Conservation (phyloP, 1,284 basidiomycete genomes). For the Cryptococcus deneoformans region DNA sequence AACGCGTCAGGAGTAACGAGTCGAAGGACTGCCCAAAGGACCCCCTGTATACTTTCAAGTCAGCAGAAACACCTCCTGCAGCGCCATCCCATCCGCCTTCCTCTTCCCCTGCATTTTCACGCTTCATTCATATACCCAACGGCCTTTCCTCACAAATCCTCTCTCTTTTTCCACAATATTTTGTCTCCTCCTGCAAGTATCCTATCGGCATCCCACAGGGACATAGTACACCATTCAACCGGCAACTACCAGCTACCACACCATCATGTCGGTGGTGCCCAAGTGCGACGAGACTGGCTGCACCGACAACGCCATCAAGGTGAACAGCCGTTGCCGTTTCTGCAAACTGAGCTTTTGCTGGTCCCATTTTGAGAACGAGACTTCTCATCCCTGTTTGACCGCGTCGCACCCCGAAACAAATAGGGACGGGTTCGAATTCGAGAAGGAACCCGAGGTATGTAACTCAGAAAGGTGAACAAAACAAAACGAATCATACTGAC, state of each 20-base stretch:
- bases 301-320: neutral
- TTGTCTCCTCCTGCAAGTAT: neutral
- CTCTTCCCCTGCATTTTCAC: neutral
- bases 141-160: neutral
- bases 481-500: no score
- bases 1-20: no score
- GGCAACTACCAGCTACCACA: neutral
- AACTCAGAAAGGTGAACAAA: no score
- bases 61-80: no score
- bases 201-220: neutral
- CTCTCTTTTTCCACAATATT: neutral
- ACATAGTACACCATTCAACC: neutral
- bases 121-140: neutral
- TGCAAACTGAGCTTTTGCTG: slow-evolving; percentile 5
- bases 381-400: neutral
- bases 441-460: slow-evolving; percentile 2
- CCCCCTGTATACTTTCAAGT: no score
- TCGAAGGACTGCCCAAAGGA: no score
- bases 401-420: neutral
- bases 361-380: slow-evolving; percentile 1
- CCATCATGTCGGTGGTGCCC: slow-evolving; percentile 1
- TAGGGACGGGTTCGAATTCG: slow-evolving; percentile 1
- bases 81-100: neutral
- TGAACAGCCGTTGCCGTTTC: slow-evolving; percentile 2
- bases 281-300: slow-evolving; percentile 3